Percentiles rank a stretch among this genome's conserved stretches.
Conservation (phyloP, 495 filamentous ascomycete genomes). For the Hypoxylon intermedium region DNA sequence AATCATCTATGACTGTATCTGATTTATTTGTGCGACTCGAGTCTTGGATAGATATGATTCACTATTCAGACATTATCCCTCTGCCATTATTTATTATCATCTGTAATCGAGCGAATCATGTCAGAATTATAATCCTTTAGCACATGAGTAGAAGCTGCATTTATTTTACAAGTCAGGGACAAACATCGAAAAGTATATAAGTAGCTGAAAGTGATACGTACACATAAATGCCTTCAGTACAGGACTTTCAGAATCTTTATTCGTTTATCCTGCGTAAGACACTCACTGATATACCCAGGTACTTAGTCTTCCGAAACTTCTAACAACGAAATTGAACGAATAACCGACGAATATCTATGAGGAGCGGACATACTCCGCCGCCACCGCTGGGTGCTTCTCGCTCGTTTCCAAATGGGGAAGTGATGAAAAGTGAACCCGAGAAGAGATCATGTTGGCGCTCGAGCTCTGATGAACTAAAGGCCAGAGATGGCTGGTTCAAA, state of each 20-base stretch:
- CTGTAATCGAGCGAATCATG: neutral
- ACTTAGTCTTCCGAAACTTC: too few relatives aligned
- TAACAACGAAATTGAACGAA: neutral
- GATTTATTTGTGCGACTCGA: neutral
- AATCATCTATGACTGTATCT: neutral
- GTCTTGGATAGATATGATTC: neutral
- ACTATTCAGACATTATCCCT: neutral
- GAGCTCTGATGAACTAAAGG: neutral
- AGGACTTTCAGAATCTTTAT: too few relatives aligned
- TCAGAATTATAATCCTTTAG: neutral
- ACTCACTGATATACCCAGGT: too few relatives aligned
- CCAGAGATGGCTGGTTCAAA: slow-evolving; percentile 6
- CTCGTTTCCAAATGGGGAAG: neutral
- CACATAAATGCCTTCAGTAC: too few relatives aligned
- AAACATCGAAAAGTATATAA: neutral
- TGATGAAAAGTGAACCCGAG: neutral
- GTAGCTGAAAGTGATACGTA: too few relatives aligned
- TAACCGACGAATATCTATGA: neutral
- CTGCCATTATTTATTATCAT: neutral
- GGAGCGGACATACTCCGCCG: neutral
- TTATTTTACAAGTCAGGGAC: neutral
- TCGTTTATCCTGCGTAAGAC: too few relatives aligned
- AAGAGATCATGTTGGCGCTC: neutral
- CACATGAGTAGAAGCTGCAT: neutral
- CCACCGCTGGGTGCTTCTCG: neutral